Evolutionary conservation across 106 monocot species (phyloP).

Genomic region (Agapanthus africanus): DNA sequence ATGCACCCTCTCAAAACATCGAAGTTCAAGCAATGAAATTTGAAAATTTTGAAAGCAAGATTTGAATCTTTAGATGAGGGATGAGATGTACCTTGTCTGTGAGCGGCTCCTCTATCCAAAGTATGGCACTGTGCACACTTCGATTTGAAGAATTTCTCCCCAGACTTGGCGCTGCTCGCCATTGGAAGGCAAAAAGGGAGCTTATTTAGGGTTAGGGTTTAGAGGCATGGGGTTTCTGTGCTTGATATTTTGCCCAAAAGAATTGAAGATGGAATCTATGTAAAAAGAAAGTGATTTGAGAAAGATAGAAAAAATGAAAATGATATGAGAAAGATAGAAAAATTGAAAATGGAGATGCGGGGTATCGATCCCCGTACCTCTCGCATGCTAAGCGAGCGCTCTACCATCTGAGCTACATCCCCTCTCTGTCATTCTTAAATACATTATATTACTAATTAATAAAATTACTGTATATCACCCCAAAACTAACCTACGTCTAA

Average conservation of each 20-base stretch:
- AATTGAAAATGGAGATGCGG: slow-evolving; percentile 82
- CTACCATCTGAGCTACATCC: slow-evolving; percentile 99
- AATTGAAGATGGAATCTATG: too few species aligned
- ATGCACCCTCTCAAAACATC: not conserved
- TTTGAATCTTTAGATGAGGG: not conserved
- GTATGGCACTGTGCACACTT: slow-evolving; percentile 7
- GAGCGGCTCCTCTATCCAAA: not conserved
- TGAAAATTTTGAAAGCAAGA: too few species aligned
- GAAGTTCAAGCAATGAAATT: not conserved
- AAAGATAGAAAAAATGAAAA: too few species aligned
- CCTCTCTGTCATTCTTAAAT: too few species aligned
- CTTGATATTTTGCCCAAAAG: too few species aligned
- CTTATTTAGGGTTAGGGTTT: too few species aligned
- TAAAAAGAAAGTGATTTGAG: too few species aligned
- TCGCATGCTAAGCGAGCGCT: slow-evolving; percentile 99
- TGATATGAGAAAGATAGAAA: too few species aligned
- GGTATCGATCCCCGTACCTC: slow-evolving; percentile 99
- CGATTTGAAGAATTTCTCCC: slow-evolving; percentile 9
- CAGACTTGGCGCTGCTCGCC: slow-evolving; percentile 10
- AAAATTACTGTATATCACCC: too few species aligned
- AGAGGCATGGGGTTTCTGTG: too few species aligned
- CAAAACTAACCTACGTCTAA: too few species aligned
- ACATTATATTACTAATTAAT: too few species aligned
- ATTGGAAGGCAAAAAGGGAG: slow-evolving; percentile 3
- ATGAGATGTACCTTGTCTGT: not conserved